A percentile compares a stretch with the other conserved stretches of the same genome.
phyloP scores from a whole-genome alignment of 345 rosid species.

The Murraya paniculata region DNA sequence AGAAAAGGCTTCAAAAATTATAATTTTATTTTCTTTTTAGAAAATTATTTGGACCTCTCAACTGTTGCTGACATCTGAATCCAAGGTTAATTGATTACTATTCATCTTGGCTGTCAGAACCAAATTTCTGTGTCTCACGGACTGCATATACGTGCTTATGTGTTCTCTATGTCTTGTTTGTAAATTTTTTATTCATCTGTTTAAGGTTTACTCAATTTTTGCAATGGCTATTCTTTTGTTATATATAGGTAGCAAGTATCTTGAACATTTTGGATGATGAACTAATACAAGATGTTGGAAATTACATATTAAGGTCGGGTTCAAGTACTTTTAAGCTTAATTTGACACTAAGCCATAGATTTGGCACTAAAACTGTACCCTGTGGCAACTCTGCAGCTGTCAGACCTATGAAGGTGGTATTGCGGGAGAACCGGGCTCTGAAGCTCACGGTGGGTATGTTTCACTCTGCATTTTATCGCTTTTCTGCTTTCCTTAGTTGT shows the following conservation, averaged over 20 bases:
- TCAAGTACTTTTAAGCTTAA: neutral
- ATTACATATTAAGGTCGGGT: conserved; percentile 81
- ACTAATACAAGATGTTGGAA: conserved; percentile 64
- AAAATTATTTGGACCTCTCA: neutral
- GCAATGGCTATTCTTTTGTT: conserved; percentile 8
- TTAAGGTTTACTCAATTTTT: neutral
- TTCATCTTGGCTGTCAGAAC: neutral
- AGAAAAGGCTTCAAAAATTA: conserved; percentile 1
- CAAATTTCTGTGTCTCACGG: neutral
- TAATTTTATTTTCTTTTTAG: neutral
- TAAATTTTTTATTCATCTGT: neutral
- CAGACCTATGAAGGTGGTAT: conserved; percentile 99
- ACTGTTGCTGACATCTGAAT: neutral
- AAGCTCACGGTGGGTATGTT: conserved; percentile 99
- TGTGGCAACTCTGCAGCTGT: conserved; percentile 52
- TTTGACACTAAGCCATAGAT: neutral
- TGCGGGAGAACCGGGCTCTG: conserved; percentile 94
- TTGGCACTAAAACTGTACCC: conserved; percentile 11
- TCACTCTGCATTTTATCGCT: conserved; percentile 20
- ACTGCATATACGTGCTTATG: neutral
- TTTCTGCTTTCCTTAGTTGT: neutral
- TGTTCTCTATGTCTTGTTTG: neutral
- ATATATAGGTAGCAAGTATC: conserved; percentile 71
- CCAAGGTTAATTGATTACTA: neutral
- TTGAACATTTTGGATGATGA: conserved; percentile 81